These are phyloP conservation scores for Candida tammaniensis DNA, from an alignment of 805 yeast species.

Conservation along the genomic window DNA sequence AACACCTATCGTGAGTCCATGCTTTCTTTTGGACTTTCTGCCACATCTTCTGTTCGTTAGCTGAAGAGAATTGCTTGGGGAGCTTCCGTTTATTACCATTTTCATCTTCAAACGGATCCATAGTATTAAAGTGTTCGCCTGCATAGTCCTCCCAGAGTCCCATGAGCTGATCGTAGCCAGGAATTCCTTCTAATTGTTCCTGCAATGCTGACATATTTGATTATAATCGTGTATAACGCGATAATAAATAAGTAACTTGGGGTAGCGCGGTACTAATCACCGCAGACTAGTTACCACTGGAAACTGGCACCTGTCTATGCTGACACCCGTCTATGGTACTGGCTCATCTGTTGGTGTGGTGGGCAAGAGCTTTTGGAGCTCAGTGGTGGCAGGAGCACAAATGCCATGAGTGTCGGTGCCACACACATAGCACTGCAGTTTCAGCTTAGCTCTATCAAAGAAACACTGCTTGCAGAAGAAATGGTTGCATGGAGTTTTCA, in stretches of 20 bases:
- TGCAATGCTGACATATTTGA: constrained; percentile 28
- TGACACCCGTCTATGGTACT: no score
- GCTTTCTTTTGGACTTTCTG: constrained; percentile 71
- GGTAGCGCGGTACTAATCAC: no score
- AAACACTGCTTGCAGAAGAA: constrained; percentile 64
- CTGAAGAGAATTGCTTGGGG: constrained; percentile 48
- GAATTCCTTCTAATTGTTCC: constrained; percentile 36
- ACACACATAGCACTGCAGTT: constrained; percentile 55
- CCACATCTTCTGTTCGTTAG: constrained; percentile 67
- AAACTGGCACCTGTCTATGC: no score
- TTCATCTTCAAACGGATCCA: constrained; percentile 63
- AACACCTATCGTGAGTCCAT: constrained; percentile 83
- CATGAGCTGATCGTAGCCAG: constrained; percentile 55
- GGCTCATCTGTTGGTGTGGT: no score
- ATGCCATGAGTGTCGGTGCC: constrained; percentile 59
- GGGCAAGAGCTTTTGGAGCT: no score
- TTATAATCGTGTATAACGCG: no score
- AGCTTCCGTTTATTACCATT: constrained; percentile 61
- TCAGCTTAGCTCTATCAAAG: constrained; percentile 36
- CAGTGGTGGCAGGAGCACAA: constrained; percentile 38
- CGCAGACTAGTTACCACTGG: no score
- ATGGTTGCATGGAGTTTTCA: constrained; percentile 61
- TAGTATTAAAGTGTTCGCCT: constrained; percentile 59
- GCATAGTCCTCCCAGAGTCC: constrained; percentile 66
- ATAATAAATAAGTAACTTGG: no score